These are phyloP conservation scores for Bathelium albidoporum DNA, from an alignment of 495 filamentous ascomycete species.

Conservation along the genomic window DNA sequence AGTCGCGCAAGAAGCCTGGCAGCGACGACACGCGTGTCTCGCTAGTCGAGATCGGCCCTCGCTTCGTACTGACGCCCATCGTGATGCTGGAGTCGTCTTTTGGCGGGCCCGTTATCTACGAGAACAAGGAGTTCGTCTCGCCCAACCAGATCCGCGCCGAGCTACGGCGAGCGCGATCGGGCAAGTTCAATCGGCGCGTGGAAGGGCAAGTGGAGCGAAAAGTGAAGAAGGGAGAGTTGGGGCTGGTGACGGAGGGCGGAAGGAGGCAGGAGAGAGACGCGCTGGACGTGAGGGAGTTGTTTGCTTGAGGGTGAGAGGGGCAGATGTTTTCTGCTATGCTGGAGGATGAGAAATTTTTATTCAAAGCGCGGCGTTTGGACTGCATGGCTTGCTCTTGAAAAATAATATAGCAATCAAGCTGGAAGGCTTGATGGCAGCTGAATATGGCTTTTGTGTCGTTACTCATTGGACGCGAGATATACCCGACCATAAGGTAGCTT, in stretches of 20 bases:
- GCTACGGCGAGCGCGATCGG: slow-evolving; percentile 60
- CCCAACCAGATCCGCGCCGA: slow-evolving; percentile 90
- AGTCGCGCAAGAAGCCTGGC: slow-evolving; percentile 23
- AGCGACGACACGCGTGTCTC: slow-evolving; percentile 58
- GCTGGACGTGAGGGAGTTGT: slow-evolving; percentile 71
- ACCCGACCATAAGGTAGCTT: too few relatives aligned
- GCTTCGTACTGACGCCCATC: slow-evolving; percentile 92
- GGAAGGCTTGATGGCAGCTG: too few relatives aligned
- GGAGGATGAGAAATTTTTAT: background rate
- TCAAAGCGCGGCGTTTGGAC: background rate
- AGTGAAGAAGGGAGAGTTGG: slow-evolving; percentile 64
- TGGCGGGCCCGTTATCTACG: slow-evolving; percentile 92
- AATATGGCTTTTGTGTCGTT: too few relatives aligned
- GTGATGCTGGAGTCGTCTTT: slow-evolving; percentile 93
- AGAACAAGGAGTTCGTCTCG: slow-evolving; percentile 96
- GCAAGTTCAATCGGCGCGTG: slow-evolving; percentile 58
- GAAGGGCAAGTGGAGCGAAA: slow-evolving; percentile 63
- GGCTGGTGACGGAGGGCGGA: slow-evolving; percentile 54
- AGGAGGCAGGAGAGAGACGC: slow-evolving; percentile 48
- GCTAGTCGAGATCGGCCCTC: slow-evolving; percentile 86
- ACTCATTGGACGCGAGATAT: too few relatives aligned
- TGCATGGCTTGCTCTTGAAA: too few relatives aligned
- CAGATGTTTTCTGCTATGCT: background rate
- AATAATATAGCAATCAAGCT: too few relatives aligned
- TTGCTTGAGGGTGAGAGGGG: slow-evolving; percentile 48